A percentile compares a stretch with the other conserved stretches of the same genome.
phyloP scores from a whole-genome alignment of 805 yeast species.

The Lipomyces japonicus region DNA sequence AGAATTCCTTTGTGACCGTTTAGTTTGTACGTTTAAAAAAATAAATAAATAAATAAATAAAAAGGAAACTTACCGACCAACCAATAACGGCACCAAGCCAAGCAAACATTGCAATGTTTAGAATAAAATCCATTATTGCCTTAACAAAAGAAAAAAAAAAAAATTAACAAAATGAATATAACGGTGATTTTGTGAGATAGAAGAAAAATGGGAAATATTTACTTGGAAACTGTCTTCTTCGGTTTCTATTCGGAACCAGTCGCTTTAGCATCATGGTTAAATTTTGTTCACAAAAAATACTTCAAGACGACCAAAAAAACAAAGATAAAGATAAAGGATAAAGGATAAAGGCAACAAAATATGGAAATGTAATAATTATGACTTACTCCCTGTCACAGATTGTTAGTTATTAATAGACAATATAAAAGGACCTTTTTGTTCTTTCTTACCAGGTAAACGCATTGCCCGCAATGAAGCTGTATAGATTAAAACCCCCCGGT shows the following conservation, averaged over 20 bases:
- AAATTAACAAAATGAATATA: too few relatives aligned
- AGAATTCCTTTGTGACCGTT: constrained; percentile 39
- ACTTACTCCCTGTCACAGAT: constrained; percentile 40
- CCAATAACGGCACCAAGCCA: constrained; percentile 70
- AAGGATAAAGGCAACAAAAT: too few relatives aligned
- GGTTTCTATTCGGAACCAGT: constrained; percentile 57
- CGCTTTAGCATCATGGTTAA: constrained; percentile 32
- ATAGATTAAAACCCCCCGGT: too few relatives aligned
- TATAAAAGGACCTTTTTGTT: too few relatives aligned
- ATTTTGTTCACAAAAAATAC: too few relatives aligned
- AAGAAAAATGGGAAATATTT: too few relatives aligned
- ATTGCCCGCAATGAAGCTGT: constrained; percentile 61
- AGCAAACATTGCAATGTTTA: constrained; percentile 63
- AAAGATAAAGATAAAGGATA: too few relatives aligned
- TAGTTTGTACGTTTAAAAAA: neutral
- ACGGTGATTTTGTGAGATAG: neutral
- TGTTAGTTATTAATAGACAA: neutral
- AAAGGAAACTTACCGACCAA: constrained; percentile 46
- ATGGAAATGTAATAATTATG: too few relatives aligned
- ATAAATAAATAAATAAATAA: neutral
- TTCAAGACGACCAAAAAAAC: too few relatives aligned
- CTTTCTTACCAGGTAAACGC: constrained; percentile 58
- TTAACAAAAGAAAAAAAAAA: too few relatives aligned
- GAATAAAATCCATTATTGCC: constrained; percentile 59
- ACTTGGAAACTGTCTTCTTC: constrained; percentile 52